Evolutionary conservation across 371 early-diverging fungal genomes (phyloP), one percentile per base, ranked within the genome.

Genomic region (Rhizopus microsporus): DNA sequence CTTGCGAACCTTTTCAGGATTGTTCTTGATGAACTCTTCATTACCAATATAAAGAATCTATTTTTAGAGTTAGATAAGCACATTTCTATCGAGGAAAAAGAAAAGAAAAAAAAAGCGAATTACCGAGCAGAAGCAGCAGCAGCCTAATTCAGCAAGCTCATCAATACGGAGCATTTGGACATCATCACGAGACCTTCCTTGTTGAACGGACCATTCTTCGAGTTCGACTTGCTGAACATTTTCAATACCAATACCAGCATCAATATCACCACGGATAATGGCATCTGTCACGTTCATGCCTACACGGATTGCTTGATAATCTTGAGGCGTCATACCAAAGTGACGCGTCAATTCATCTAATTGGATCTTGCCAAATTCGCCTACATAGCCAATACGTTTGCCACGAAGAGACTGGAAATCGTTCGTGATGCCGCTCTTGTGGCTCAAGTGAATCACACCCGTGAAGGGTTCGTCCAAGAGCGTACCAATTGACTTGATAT

Each of bases 191-290:
- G 73, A 46, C 15, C 81, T 71, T 38, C 84, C 84, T 51, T 83
- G 75, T 35, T 72, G 61, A 31, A 73, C 78, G 31, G 77, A 80
- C 83, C 84, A 84, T 55, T 85, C 81, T 66, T 87, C 87, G n/a
- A 87, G 63, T 48, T 87, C 85, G 35, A 84, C 87, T 77, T 80
- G 79, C 60, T 87, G 87, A 30, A 87, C 81, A 46, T 85, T 85
- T 54, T 87, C 87, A n/a, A 87, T 71, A 32, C 87, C 87, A 45
- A 87, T 82, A 49, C 88, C 88, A n/a, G 85, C 88, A 65, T 87
- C 81, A 46, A 87, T 84, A 3, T 75, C 76, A 30, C 84, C 83
- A 15, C 77, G 69, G 51, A 78, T 83, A 65, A 87, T 82, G 29
- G 85, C 81, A 15, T 76, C 77, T 7, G 83, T 77, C 13, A 85